A percentile compares a stretch with the other conserved stretches of the same genome.
These are phyloP conservation scores for Quercus gilva DNA, from an alignment of 306 rosid genomes.

Conservation along the genomic window DNA sequence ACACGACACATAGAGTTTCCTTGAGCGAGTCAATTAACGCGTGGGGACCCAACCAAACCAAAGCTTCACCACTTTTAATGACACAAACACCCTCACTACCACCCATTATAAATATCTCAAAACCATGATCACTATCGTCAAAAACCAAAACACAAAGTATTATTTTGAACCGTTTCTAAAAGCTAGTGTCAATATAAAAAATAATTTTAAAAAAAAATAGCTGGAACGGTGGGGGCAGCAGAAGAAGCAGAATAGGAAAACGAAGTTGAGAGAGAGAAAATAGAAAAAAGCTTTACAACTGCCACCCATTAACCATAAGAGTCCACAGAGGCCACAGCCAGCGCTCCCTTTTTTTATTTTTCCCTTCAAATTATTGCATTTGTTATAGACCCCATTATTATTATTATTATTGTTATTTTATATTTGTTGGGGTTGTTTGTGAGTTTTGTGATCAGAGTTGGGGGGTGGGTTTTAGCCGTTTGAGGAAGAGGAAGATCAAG, in stretches of 20 bases:
- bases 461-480: not conserved
- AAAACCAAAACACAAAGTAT: not conserved
- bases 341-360: slow-evolving; percentile 13
- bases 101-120: too few species aligned
- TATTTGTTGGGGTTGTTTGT: not conserved
- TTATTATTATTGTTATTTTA: not conserved
- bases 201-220: not conserved
- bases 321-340: slow-evolving; percentile 36
- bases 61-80: not conserved
- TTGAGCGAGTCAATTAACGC: slow-evolving; percentile 56
- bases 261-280: not conserved
- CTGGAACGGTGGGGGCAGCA: too few species aligned
- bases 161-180: not conserved
- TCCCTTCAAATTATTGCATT: not conserved
- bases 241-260: too few species aligned
- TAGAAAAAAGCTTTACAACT: slow-evolving; percentile 14
- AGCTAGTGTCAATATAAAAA: not conserved
- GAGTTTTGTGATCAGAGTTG: too few species aligned
- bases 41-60: slow-evolving; percentile 33
- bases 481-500: not conserved
- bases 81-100: slow-evolving; percentile 10
- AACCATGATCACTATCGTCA: not conserved
- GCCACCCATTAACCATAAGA: slow-evolving; percentile 31
- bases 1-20: not conserved
- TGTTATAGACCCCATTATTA: not conserved